Evolutionary conservation across 2,329 filamentous ascomycete genomes (phyloP), one percentile per base, ranked within the genome.

Genomic region (Arachnomyces sp.): DNA sequence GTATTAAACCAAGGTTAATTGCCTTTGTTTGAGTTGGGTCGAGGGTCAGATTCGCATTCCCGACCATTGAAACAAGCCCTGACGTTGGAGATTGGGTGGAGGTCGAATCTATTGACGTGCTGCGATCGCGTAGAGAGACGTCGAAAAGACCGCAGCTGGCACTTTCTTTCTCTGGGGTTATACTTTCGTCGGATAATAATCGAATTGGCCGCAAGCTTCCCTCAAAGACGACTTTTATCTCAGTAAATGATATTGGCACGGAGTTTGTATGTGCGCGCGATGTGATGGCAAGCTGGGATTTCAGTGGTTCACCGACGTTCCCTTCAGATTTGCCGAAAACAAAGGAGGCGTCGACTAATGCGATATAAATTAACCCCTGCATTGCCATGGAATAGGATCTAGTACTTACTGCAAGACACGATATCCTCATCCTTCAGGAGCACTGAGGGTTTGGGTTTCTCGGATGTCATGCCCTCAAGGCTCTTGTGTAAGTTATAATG

Each of bases 1-100:
- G 73, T 2, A 81, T 76, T 43, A 87, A 75, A 7, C 73, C 74
- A 51, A 94, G 72, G 50, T 84, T 77, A 46, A 84, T 82, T 1
- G 89, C 76, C 39, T 76, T 78, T 7, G 73, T 82, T 45, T 84
- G 75, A 0, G 79, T 79, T 11, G 87, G 76, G 8, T 64, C 60
- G 32, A 95, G 63, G 0, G 71, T 77, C 40, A 95, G 63, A 57
- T 89, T 71, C 7, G 75, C 73, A 8, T 64, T 54, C 1, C 82
- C 82, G 30, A 63, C 59, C 39, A 81, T 64, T n/a, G 63, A 60
- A 20, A 56, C 41, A 38, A 64, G 44, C 6, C 44, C 53, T 34
- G 69, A 48, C 6, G 57, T 51, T 38, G 58, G 56, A 13, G 61
- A 59, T 45, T 60, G 50, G 43, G 60, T 35, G 34, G 46, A 49